These are phyloP conservation scores for Eimeria necatrix DNA, from an alignment of 169 alveolate genomes.

Conservation along the genomic window DNA sequence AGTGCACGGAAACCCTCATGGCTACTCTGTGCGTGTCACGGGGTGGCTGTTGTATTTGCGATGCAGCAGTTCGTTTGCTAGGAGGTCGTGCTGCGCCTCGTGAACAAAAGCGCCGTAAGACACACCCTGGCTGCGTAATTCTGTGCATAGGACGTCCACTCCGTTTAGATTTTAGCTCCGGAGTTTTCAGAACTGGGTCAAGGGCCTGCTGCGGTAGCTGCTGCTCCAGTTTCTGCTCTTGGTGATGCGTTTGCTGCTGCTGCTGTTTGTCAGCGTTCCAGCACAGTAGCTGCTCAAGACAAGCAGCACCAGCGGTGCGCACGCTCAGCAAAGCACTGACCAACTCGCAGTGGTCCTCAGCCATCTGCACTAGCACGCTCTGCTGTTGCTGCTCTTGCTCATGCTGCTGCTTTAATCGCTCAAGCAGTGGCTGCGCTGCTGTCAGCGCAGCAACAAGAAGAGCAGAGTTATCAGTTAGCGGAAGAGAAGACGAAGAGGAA, in stretches of 20 bases:
- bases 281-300: conserved; percentile 29
- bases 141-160: conserved; percentile 17
- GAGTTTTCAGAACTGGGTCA: conserved; percentile 47
- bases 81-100: not conserved
- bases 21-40: too few species aligned
- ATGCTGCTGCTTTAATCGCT: conserved; percentile 43
- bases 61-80: too few species aligned
- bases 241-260: conserved; percentile 51
- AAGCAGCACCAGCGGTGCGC: conserved; percentile 30
- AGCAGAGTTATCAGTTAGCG: conserved; percentile 51
- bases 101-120: not conserved
- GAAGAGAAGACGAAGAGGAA: not conserved
- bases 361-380: conserved; percentile 30
- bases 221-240: conserved; percentile 1
- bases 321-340: conserved; percentile 41
- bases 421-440: conserved; percentile 68
- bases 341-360: conserved; percentile 24
- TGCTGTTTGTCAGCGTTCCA: conserved; percentile 56
- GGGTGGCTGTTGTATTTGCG: too few species aligned
- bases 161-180: conserved; percentile 43
- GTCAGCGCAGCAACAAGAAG: conserved; percentile 49
- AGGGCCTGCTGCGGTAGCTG: conserved; percentile 47
- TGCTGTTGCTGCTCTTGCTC: conserved; percentile 57
- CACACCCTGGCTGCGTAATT: conserved; percentile 43
- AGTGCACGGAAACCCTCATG: too few species aligned